Conservation (phyloP, 257 asterid species). For the Salvia rosmarinus region DNA sequence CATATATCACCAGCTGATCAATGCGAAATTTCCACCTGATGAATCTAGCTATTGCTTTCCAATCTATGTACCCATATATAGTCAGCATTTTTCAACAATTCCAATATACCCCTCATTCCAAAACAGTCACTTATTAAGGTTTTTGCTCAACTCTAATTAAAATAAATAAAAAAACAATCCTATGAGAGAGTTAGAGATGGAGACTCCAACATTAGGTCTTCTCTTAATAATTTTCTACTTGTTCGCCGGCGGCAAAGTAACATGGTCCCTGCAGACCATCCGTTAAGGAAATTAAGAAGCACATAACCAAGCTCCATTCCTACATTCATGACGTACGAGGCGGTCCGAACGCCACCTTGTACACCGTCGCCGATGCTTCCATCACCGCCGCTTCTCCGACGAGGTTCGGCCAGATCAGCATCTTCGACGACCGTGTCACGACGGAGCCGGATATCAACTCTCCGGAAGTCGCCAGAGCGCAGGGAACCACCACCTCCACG, state of each 20-base stretch:
- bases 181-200: slow-evolving; percentile 23
- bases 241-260: background rate
- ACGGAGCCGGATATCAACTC: slow-evolving; percentile 41
- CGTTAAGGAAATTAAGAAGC: slow-evolving; percentile 22
- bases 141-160: too few relatives aligned
- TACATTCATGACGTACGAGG: slow-evolving; percentile 39
- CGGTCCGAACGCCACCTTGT: slow-evolving; percentile 33
- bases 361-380: slow-evolving; percentile 40
- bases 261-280: slow-evolving; percentile 33
- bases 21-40: too few relatives aligned
- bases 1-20: too few relatives aligned
- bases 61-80: background rate
- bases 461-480: slow-evolving; percentile 35
- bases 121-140: background rate
- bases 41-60: background rate
- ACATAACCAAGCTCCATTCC: slow-evolving; percentile 30
- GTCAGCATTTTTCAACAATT: background rate
- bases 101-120: background rate
- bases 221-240: slow-evolving; percentile 1
- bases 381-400: slow-evolving; percentile 40
- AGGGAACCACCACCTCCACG: slow-evolving; percentile 35
- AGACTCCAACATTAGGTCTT: background rate
- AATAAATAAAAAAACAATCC: too few relatives aligned
- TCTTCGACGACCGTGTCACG: slow-evolving; percentile 44
- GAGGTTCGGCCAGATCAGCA: slow-evolving; percentile 38